A percentile compares a stretch with the other conserved stretches of the same genome.
phyloP scores from a whole-genome alignment of 1,139 yeast species.

The Lodderomyces theae region DNA sequence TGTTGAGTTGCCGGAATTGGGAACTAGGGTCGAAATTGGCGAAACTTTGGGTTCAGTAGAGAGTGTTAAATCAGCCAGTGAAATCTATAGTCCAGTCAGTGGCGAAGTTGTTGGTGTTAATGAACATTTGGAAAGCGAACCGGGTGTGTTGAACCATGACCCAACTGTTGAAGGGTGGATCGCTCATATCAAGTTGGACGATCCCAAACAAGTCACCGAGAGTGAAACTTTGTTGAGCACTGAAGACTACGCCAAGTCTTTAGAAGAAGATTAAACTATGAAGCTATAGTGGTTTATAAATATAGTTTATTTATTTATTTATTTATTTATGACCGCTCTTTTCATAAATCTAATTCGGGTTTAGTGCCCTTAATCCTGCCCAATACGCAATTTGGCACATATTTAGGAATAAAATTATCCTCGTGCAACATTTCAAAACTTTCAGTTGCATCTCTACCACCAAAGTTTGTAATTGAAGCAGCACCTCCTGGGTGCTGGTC shows the following conservation, averaged over 20 bases:
- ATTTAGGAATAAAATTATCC: conserved; percentile 50
- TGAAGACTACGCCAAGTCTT: conserved; percentile 63
- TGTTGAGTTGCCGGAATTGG: conserved; percentile 84
- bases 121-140: conserved; percentile 59
- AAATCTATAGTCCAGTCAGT: conserved; percentile 82
- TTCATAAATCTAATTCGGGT: conserved; percentile 29
- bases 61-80: conserved; percentile 91
- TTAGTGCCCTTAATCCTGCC: conserved; percentile 49
- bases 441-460: conserved; percentile 90
- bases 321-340: background rate
- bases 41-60: conserved; percentile 92
- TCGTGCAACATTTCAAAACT: conserved; percentile 66
- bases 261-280: conserved; percentile 38
- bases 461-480: conserved; percentile 66
- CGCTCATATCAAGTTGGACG: conserved; percentile 63
- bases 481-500: conserved; percentile 89
- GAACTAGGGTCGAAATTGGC: conserved; percentile 62
- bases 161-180: conserved; percentile 96
- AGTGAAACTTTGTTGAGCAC: conserved; percentile 37
- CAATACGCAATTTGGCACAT: conserved; percentile 45
- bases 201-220: conserved; percentile 26
- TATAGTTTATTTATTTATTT: conserved; percentile 1
- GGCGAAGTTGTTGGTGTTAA: conserved; percentile 79
- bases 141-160: conserved; percentile 78
- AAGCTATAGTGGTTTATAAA: background rate